Evolutionary conservation across 331 rosid genomes (phyloP).

Genomic region (Dryas integrifolia): DNA sequence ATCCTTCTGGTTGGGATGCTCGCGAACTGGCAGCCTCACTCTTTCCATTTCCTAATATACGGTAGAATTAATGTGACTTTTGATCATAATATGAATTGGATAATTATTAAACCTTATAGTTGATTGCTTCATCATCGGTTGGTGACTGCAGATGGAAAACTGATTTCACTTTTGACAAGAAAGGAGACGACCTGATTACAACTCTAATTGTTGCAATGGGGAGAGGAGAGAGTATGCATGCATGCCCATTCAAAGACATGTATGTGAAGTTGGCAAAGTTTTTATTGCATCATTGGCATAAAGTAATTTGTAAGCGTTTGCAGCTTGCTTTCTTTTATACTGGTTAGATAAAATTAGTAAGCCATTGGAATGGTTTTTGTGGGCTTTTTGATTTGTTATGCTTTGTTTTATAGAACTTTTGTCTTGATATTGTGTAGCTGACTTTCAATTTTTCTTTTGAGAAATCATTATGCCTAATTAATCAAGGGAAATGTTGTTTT

Average conservation of each 20-base stretch:
- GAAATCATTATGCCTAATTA: background rate
- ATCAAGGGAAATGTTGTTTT: too few species aligned
- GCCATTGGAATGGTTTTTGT: constrained; percentile 14
- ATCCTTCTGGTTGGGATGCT: background rate
- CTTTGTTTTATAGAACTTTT: background rate
- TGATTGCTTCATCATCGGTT: background rate
- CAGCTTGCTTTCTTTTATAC: background rate
- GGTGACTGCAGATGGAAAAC: constrained; percentile 8
- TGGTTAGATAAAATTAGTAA: background rate
- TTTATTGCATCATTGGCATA: background rate
- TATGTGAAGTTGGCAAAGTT: background rate
- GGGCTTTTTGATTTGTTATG: background rate
- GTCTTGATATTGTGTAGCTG: background rate
- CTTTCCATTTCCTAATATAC: background rate
- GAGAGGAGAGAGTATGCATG: background rate
- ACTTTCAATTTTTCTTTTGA: background rate
- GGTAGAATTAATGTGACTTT: background rate
- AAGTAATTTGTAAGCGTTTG: background rate
- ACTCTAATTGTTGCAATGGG: background rate
- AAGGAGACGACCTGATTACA: constrained; percentile 5
- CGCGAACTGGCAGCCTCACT: background rate
- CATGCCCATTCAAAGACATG: background rate
- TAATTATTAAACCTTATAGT: background rate
- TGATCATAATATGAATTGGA: background rate
- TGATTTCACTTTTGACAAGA: background rate